Conservation (phyloP, 208 protist species). For the Spongospora subterranea region DNA sequence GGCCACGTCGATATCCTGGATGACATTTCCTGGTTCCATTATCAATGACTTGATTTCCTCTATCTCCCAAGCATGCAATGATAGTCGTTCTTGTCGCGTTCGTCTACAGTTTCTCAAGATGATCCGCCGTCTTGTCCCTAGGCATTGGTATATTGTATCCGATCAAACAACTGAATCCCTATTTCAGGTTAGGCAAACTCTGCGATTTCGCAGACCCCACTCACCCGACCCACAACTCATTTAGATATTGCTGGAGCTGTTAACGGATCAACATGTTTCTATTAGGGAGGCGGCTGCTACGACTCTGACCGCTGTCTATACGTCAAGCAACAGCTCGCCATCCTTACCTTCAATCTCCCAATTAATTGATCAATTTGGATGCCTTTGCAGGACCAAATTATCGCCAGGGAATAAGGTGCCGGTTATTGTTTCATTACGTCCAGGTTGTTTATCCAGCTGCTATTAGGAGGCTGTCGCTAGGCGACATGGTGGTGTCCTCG, state of each 20-base stretch:
- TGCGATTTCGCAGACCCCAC: not conserved
- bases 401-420: not conserved
- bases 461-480: not conserved
- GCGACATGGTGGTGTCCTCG: not conserved
- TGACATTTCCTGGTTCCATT: no score
- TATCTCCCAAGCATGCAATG: no score
- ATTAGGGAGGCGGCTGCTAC: not conserved
- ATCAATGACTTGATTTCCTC: no score
- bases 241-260: not conserved
- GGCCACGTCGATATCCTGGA: no score
- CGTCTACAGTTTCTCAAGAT: not conserved
- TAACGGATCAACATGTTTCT: not conserved
- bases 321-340: not conserved
- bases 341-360: not conserved
- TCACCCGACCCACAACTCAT: not conserved
- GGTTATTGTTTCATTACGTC: not conserved
- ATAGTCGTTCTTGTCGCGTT: not conserved
- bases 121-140: not conserved
- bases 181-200: not conserved
- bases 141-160: not conserved
- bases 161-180: not conserved
- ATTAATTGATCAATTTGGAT: no score
- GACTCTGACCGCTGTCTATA: not conserved
- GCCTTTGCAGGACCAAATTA: not conserved
- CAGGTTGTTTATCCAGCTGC: not conserved